phyloP scores from a whole-genome alignment of 495 filamentous ascomycete species.

The Talaromyces nanjingensis region DNA sequence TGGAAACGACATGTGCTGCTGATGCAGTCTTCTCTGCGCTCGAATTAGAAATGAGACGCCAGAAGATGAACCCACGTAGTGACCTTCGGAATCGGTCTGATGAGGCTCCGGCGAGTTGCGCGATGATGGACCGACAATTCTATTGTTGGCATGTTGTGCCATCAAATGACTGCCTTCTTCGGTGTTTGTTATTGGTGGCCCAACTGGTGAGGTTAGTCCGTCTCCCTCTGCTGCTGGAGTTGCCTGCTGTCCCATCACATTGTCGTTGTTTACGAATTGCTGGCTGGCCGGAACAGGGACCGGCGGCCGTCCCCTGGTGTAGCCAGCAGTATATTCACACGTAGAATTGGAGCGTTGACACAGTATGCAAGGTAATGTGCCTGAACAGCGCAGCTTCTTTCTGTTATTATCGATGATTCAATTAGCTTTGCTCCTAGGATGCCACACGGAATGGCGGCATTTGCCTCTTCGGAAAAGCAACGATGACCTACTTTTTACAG shows the following conservation, averaged over 20 bases:
- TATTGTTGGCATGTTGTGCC: neutral
- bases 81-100: neutral
- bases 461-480: neutral
- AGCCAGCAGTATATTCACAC: slow-evolving; percentile 20
- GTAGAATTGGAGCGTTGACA: slow-evolving; percentile 14
- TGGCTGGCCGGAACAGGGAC: slow-evolving; percentile 13
- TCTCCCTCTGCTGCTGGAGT: neutral
- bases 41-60: neutral
- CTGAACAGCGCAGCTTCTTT: neutral
- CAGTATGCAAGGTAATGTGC: slow-evolving; percentile 12
- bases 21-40: neutral
- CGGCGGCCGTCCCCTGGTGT: slow-evolving; percentile 19
- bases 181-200: neutral
- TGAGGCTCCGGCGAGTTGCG: neutral
- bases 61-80: neutral
- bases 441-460: neutral
- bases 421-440: neutral
- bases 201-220: neutral
- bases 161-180: neutral
- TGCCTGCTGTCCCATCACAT: neutral
- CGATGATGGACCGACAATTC: neutral
- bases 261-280: neutral
- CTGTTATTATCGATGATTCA: neutral
- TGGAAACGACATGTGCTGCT: neutral
- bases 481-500: neutral